Percentiles rank a stretch among this genome's conserved stretches.
These are phyloP conservation scores for Cardamine occulta DNA, from an alignment of 345 rosid species.

Conservation along the genomic window DNA sequence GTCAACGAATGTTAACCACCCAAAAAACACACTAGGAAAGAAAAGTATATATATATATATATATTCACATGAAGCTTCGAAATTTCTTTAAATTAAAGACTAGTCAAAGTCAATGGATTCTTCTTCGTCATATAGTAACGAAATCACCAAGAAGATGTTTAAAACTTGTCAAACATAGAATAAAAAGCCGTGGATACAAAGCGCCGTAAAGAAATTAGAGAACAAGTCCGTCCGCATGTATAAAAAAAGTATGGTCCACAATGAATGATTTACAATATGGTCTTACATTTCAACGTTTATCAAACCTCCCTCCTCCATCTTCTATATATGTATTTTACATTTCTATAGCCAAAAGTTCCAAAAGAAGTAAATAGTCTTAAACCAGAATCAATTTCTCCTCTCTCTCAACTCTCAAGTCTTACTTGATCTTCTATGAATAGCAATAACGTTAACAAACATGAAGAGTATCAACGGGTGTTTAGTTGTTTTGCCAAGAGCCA, in stretches of 20 bases:
- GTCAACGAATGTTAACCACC: conserved; percentile 21
- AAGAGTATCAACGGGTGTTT: conserved; percentile 52
- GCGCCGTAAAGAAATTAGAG: conserved; percentile 1
- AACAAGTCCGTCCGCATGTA: neutral
- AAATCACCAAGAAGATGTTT: conserved; percentile 13
- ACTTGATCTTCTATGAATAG: conserved; percentile 28
- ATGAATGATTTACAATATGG: neutral
- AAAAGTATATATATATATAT: neutral
- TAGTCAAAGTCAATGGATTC: conserved; percentile 35
- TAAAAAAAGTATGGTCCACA: neutral
- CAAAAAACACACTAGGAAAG: neutral
- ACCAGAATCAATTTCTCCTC: neutral
- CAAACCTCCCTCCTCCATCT: conserved; percentile 1
- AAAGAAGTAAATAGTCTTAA: neutral
- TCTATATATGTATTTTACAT: conserved; percentile 14
- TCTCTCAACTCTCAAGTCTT: conserved; percentile 20
- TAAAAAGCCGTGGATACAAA: conserved; percentile 30
- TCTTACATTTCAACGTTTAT: neutral
- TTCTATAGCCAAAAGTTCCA: conserved; percentile 5
- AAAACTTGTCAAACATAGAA: conserved; percentile 34
- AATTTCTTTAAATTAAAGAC: conserved; percentile 5
- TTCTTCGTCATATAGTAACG: conserved; percentile 15
- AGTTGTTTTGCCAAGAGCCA: conserved; percentile 50
- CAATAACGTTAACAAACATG: conserved; percentile 26
- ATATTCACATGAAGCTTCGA: neutral